Conservation (phyloP, 768 basidiomycete species). For the Tulasnella sp. region DNA sequence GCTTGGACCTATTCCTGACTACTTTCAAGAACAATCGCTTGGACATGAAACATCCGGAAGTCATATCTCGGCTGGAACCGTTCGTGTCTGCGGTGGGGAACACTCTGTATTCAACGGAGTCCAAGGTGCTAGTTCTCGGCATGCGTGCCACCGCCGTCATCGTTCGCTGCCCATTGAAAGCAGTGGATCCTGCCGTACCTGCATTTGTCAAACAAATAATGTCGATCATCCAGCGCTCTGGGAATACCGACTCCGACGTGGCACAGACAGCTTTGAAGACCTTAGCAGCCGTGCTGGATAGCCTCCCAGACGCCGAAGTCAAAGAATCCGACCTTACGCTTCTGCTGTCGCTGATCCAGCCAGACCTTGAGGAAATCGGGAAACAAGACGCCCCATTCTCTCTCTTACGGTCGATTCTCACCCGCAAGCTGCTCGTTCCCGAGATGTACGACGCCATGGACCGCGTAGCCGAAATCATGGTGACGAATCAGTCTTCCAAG, state of each 20-base stretch:
- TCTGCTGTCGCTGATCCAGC: conserved; percentile 72
- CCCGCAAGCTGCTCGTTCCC: conserved; percentile 83
- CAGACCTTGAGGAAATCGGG: conserved; percentile 81
- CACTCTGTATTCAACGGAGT: conserved; percentile 74
- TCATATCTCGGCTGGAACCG: conserved; percentile 73
- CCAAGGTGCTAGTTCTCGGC: conserved; percentile 60
- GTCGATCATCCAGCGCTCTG: conserved; percentile 66
- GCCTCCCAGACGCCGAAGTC: conserved; percentile 65
- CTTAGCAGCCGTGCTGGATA: conserved; percentile 80
- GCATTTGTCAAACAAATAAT: conserved; percentile 78
- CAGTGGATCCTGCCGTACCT: conserved; percentile 61
- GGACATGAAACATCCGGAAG: conserved; percentile 62
- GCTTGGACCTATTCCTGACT: conserved; percentile 81
- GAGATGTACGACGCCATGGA: conserved; percentile 98
- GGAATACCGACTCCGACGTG: conserved; percentile 81
- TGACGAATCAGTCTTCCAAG: conserved; percentile 81
- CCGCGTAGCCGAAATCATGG: conserved; percentile 79
- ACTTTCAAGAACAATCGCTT: conserved; percentile 79
- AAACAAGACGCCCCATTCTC: conserved; percentile 81
- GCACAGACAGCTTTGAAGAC: conserved; percentile 82
- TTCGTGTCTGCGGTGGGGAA: conserved; percentile 84
- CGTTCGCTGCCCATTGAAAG: conserved; percentile 70
- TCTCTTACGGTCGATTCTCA: conserved; percentile 80
- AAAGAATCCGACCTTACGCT: conserved; percentile 84
- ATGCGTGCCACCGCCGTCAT: conserved; percentile 73